Evolutionary conservation across 2,329 filamentous ascomycete genomes (phyloP), one percentile per base, ranked within the genome.

Genomic region (Ophiostoma tasmaniense): DNA sequence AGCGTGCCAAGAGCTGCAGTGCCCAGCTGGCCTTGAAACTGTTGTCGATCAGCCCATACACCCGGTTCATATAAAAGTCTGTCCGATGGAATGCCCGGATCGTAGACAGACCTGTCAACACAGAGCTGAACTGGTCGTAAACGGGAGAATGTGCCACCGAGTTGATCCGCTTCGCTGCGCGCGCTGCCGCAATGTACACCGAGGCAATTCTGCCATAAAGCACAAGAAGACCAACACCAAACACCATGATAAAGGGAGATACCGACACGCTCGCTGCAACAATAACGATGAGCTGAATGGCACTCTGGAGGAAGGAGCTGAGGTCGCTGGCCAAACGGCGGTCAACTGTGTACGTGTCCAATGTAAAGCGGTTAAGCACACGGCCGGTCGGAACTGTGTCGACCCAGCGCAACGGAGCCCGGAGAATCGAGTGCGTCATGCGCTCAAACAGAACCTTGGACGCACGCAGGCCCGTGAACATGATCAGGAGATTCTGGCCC

Each of bases 291-390:
- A 79, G 71, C 14, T 74, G 72, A 13, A 80, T 67, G 28, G 73
- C 52, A 25, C 73, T 75, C 30, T 73, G 72, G 3, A 78, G 67
- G n/a, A 79, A 76, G 20, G 70, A 72, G 28, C 74, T 74, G 2
- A 76, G 72, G 42, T 77, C 75, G 1, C 66, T 72, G 0, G 76
- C 73, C 4, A 80, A 73, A 1, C 75, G 74, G n/a, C 74, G 73
- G 69, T 82, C 80, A 7, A 81, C 72, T 13, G 76, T 74, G 50
- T 77, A 77, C 2, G 78, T 78, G 71, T 82, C 80, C 0, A 76
- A 76, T 0, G 77, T 78, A 69, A 81, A 81, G 6, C 80, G 77
- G 72, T 82, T 81, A 55, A 81, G 73, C 37, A 82, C 76, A n/a
- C 79, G 76, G 5, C 80, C 80, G 0, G 78, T 73, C 3, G 80